Evolutionary conservation across 768 basidiomycete species (phyloP), one percentile per base, ranked within the genome.

Genomic region (Boletales sp.): DNA sequence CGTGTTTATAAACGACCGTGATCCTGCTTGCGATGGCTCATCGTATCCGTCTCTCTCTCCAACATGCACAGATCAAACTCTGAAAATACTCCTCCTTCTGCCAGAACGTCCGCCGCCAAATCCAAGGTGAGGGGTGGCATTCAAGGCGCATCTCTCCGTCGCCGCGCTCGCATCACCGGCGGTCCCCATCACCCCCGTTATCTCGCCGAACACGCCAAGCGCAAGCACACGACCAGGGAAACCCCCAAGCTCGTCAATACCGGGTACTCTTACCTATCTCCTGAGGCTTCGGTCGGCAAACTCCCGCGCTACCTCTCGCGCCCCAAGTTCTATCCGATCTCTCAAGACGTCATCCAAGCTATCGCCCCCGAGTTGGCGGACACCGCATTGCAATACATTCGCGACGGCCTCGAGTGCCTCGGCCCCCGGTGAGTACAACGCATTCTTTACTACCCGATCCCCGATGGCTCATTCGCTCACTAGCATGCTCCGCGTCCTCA

Each of bases 161-260:
- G 76, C 30, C 72, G 76, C n/a, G 65, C 63, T 15, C 71, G 71
- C 34, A 53, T 57, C 6, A 60, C 61, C 7, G 67, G 67, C 6
- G 61, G 60, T 10, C 48, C 62, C 2, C 54, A 62, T 27, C 63
- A 63, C 21, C 55, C 71, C 10, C 70, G 69, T 47, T 69, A 71
- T 45, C 63, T 62, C 1, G 59, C 71, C 24, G 67, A 68, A 32
- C 72, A 73, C 13, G 73, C 77, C 17, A 77, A 69, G 47, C 68
- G 70, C 10, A 69, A 68, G 49, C 65, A 45, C 19, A 36, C 53
- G 4, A 9, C 37, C 11, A 61, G 40, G 13, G 21, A 32, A 12
- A 57, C 63, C 5, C 17, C 57, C 5, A 53, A 56, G n/a, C 47
- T 57, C 24, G 42, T 73, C 21, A 53, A 19, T 54, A 24, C 11